A percentile compares a stretch with the other conserved stretches of the same genome.
phyloP scores from a whole-genome alignment of 192 early-diverging fungal species.

The Phlyctochytrium bullatum region DNA sequence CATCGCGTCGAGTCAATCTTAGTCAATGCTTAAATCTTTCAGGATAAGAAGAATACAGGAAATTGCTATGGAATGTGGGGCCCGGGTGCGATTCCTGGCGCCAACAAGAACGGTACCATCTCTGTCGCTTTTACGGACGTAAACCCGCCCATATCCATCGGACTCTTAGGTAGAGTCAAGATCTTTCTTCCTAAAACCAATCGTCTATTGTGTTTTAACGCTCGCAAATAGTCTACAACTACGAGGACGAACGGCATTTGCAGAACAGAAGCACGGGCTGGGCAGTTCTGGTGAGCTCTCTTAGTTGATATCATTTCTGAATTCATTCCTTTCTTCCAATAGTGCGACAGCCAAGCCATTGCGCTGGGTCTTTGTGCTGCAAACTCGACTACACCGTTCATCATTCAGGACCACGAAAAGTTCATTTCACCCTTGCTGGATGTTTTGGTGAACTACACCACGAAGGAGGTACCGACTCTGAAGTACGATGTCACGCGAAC shows the following conservation, averaged over 20 bases:
- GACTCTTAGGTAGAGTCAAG: background rate
- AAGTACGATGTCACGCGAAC: conserved; percentile 69
- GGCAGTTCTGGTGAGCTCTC: conserved; percentile 15
- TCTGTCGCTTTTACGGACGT: conserved; percentile 13
- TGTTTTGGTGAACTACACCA: conserved; percentile 18
- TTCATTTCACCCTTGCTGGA: conserved; percentile 28
- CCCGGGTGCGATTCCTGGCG: conserved; percentile 24
- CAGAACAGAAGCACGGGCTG: conserved; percentile 8
- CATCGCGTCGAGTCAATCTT: no score
- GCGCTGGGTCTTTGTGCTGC: conserved; percentile 15
- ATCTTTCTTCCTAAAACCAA: background rate
- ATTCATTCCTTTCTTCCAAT: conserved; percentile 6
- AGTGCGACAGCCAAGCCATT: conserved; percentile 9
- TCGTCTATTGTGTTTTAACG: conserved; percentile 1
- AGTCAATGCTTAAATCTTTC: no score
- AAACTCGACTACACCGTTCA: conserved; percentile 28
- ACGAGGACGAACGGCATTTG: conserved; percentile 22
- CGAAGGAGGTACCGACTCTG: conserved; percentile 14
- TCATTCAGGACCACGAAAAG: conserved; percentile 24
- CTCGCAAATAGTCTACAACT: conserved; percentile 36
- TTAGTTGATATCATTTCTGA: no score
- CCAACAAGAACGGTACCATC: conserved; percentile 15
- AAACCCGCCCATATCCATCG: background rate
- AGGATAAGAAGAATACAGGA: background rate
- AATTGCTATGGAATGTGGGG: conserved; percentile 34